Evolutionary conservation across 352 stramenopile species (phyloP).

Genomic region (Pythium diclinum): DNA sequence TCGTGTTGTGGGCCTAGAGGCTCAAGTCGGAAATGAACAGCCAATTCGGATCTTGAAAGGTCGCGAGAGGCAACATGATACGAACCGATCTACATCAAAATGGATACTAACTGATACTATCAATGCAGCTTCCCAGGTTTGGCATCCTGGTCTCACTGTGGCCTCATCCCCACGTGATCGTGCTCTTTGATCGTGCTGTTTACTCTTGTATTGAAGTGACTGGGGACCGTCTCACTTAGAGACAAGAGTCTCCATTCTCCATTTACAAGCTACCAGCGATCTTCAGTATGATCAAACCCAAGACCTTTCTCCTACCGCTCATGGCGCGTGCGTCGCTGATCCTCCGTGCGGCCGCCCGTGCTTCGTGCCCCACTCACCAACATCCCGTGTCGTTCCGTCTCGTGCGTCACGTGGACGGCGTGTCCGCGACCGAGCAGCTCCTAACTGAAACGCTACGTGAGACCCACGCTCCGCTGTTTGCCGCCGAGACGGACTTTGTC

Average conservation of each 20-base stretch:
- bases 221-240: too few species aligned
- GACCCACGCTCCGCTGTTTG: constrained; percentile 29
- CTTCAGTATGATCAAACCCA: background rate
- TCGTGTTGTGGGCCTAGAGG: background rate
- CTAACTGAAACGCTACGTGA: constrained; percentile 24
- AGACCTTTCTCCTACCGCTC: constrained; percentile 21
- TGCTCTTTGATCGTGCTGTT: too few species aligned
- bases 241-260: too few species aligned
- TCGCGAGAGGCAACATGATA: background rate
- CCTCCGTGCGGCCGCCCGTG: constrained; percentile 7
- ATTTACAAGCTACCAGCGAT: too few species aligned
- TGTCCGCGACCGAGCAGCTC: constrained; percentile 5
- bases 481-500: constrained; percentile 28
- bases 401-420: constrained; percentile 10
- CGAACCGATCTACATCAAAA: background rate
- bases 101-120: background rate
- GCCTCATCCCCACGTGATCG: too few species aligned
- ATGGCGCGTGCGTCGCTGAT: constrained; percentile 18
- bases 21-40: background rate
- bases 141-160: too few species aligned
- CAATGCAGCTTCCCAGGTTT: too few species aligned
- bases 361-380: background rate
- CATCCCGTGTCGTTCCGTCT: constrained; percentile 24
- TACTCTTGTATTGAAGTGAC: too few species aligned
- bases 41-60: constrained; percentile 5